These are phyloP conservation scores for Cenchrus americanus DNA, from an alignment of 176 grass and related monocot species.

Conservation along the genomic window DNA sequence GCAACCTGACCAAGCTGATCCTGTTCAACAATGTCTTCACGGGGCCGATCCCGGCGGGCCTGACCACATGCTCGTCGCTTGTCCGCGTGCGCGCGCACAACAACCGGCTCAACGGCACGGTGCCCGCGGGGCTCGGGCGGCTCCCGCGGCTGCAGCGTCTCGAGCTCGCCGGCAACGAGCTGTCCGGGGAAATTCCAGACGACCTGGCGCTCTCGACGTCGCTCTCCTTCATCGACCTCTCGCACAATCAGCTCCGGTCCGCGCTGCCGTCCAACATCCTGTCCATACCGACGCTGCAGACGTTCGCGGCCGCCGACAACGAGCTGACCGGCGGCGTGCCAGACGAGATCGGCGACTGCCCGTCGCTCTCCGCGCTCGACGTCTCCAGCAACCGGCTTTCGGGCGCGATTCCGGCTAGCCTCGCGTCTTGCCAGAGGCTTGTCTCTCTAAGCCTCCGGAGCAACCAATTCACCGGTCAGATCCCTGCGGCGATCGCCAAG, in stretches of 20 bases:
- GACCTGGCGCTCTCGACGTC: constrained; percentile 76
- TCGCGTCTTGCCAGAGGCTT: constrained; percentile 76
- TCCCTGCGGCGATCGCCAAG: constrained; percentile 65
- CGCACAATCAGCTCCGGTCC: constrained; percentile 78
- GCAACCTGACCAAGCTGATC: constrained; percentile 92
- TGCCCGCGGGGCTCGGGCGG: constrained; percentile 68
- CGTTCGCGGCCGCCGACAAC: constrained; percentile 83
- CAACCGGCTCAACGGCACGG: constrained; percentile 78
- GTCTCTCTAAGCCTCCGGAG: constrained; percentile 77
- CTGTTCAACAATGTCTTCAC: constrained; percentile 95
- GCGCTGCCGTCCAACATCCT: constrained; percentile 77
- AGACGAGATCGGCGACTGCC: constrained; percentile 68
- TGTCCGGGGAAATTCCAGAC: constrained; percentile 75
- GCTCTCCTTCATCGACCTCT: constrained; percentile 92
- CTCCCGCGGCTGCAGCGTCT: constrained; percentile 73
- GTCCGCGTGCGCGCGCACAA: constrained; percentile 88
- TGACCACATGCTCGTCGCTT: constrained; percentile 71
- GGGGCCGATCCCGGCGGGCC: constrained; percentile 62
- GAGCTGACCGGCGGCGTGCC: constrained; percentile 75
- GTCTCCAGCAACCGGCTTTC: constrained; percentile 81
- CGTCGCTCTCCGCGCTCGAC: constrained; percentile 76
- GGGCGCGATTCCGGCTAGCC: constrained; percentile 67
- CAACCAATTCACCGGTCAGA: constrained; percentile 74
- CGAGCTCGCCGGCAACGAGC: constrained; percentile 80
- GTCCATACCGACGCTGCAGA: constrained; percentile 72